Conservation (phyloP, 352 stramenopile genomes). For the Peronospora destructor region DNA sequence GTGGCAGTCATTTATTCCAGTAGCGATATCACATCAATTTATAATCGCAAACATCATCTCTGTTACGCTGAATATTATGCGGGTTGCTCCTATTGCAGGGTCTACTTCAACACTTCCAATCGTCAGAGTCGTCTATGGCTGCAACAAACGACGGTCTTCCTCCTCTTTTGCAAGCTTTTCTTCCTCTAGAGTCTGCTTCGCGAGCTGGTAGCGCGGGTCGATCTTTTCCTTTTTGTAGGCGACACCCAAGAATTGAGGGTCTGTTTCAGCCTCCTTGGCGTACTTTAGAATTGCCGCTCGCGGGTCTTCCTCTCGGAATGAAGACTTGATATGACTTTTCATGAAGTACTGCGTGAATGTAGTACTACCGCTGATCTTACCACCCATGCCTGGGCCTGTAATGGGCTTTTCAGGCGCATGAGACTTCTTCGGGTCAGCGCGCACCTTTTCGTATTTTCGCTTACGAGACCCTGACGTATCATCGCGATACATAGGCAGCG, state of each 20-base stretch:
- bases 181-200: constrained; percentile 71
- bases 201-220: constrained; percentile 63
- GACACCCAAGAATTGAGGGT: constrained; percentile 58
- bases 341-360: constrained; percentile 87
- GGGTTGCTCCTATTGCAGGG: neutral
- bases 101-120: neutral
- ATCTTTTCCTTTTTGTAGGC: constrained; percentile 66
- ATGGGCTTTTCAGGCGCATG: constrained; percentile 71
- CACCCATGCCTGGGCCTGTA: constrained; percentile 67
- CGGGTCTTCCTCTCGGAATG: constrained; percentile 80
- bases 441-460: constrained; percentile 67
- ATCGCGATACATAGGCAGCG: constrained; percentile 78
- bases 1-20: neutral
- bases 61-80: constrained; percentile 1
- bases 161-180: constrained; percentile 74
- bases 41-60: constrained; percentile 9
- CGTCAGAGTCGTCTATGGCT: constrained; percentile 38
- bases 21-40: constrained; percentile 7
- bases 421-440: constrained; percentile 61
- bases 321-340: constrained; percentile 80
- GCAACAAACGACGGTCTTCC: constrained; percentile 60
- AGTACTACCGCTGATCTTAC: constrained; percentile 71
- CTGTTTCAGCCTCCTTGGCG: constrained; percentile 60
- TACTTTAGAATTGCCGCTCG: constrained; percentile 84
- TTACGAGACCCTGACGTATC: constrained; percentile 45